Conservation (phyloP, 2,329 filamentous ascomycete species). For the Clarireedia monteithiana region DNA sequence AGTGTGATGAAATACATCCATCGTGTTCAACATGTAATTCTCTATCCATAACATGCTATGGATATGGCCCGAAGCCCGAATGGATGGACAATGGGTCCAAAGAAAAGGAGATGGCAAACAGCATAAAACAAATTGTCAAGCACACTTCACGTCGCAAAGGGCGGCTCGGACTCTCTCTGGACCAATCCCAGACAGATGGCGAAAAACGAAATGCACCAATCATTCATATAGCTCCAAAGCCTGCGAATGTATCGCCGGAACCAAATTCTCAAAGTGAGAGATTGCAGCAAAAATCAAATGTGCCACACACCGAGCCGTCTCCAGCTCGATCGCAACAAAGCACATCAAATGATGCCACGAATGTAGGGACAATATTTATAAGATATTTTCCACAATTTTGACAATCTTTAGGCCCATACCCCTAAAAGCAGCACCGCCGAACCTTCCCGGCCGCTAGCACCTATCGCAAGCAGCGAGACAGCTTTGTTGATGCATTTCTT, state of each 20-base stretch:
- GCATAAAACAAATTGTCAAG: conserved; percentile 51
- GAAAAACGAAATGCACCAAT: neutral
- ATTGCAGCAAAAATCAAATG: neutral
- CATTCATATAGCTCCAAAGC: neutral
- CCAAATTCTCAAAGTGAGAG: neutral
- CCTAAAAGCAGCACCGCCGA: conserved; percentile 2
- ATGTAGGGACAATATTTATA: neutral
- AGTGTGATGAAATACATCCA: conserved; percentile 45
- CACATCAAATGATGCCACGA: neutral
- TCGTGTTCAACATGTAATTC: conserved; percentile 42
- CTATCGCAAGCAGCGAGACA: conserved; percentile 34
- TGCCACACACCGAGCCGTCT: neutral
- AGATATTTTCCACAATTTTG: neutral
- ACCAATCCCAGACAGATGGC: conserved; percentile 4
- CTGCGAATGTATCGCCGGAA: neutral
- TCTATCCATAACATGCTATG: conserved; percentile 50
- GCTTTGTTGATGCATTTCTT: conserved; percentile 49
- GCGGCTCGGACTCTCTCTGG: conserved; percentile 4
- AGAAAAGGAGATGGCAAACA: conserved; percentile 42
- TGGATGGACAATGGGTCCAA: conserved; percentile 26
- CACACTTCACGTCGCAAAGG: conserved; percentile 38
- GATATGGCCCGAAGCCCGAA: conserved; percentile 33
- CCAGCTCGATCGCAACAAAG: neutral
- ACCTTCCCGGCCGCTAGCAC: conserved; percentile 3
- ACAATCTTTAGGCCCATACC: neutral